A percentile compares a stretch with the other conserved stretches of the same genome.
These are phyloP conservation scores for Colletotrichum endophyticum DNA, from an alignment of 2,329 filamentous ascomycete species.

Conservation along the genomic window DNA sequence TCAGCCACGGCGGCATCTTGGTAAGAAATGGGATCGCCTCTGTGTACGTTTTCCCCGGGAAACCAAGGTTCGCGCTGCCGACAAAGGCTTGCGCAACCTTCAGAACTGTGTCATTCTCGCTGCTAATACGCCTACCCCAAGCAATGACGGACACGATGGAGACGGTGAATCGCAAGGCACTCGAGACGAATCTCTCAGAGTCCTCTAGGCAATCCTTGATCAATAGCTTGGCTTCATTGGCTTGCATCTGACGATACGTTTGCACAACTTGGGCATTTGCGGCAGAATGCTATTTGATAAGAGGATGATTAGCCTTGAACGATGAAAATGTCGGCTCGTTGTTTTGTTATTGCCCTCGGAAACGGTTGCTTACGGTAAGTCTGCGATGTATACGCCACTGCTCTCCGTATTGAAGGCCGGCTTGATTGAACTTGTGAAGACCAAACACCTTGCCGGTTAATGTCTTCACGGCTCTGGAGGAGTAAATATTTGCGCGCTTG, in stretches of 20 bases:
- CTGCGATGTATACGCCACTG: not conserved
- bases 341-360: not conserved
- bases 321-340: not conserved
- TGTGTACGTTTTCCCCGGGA: not conserved
- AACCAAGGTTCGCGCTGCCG: not conserved
- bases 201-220: not conserved
- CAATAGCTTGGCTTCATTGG: not conserved
- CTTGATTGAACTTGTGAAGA: not conserved
- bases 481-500: not conserved
- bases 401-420: not conserved
- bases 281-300: not conserved
- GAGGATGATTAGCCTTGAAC: not conserved
- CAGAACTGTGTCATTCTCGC: not conserved
- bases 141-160: not conserved
- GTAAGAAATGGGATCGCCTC: not conserved
- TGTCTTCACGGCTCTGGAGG: not conserved
- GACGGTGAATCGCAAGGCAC: not conserved
- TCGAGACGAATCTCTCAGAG: not conserved
- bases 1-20: not conserved
- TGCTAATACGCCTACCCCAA: not conserved
- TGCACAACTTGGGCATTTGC: not conserved
- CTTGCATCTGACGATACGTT: not conserved
- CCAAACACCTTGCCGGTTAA: not conserved
- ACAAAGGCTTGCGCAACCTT: not conserved
- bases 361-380: not conserved